A percentile compares a stretch with the other conserved stretches of the same genome.
These are phyloP conservation scores for Podaxis pistillaris DNA, from an alignment of 768 basidiomycete species.

Conservation along the genomic window DNA sequence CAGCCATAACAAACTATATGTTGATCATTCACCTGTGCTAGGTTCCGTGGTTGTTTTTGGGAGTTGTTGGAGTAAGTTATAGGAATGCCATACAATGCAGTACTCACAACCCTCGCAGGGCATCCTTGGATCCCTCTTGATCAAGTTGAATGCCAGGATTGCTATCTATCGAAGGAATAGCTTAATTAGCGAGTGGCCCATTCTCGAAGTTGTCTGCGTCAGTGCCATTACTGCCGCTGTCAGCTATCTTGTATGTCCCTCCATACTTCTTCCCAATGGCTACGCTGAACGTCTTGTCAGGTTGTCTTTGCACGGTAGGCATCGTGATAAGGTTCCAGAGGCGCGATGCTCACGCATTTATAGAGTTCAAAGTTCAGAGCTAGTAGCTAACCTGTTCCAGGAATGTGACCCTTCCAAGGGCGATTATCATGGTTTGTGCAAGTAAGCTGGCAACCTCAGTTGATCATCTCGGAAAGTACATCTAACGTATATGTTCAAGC, in stretches of 20 bases:
- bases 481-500: slow-evolving; percentile 30
- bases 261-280: neutral
- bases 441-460: slow-evolving; percentile 40
- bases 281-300: slow-evolving; percentile 28
- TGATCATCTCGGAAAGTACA: neutral
- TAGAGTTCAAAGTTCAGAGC: slow-evolving; percentile 74
- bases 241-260: slow-evolving; percentile 56
- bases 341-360: slow-evolving; percentile 3
- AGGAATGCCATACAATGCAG: slow-evolving; percentile 4
- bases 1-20: neutral
- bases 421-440: slow-evolving; percentile 79
- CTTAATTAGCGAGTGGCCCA: slow-evolving; percentile 55
- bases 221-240: slow-evolving; percentile 69
- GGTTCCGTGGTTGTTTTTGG: slow-evolving; percentile 71
- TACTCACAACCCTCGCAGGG: slow-evolving; percentile 40
- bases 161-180: slow-evolving; percentile 63
- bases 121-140: slow-evolving; percentile 61
- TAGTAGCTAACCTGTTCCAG: slow-evolving; percentile 80
- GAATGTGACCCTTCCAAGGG: slow-evolving; percentile 72
- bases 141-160: slow-evolving; percentile 61
- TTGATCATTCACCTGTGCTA: slow-evolving; percentile 22
- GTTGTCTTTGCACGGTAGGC: slow-evolving; percentile 63
- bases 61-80: slow-evolving; percentile 55
- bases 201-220: slow-evolving; percentile 61
- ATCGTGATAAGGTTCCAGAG: neutral